Percentiles rank a stretch among this genome's conserved stretches.
Evolutionary conservation across 257 asterid genomes (phyloP).

Genomic region (Solanum sparsipilum): DNA sequence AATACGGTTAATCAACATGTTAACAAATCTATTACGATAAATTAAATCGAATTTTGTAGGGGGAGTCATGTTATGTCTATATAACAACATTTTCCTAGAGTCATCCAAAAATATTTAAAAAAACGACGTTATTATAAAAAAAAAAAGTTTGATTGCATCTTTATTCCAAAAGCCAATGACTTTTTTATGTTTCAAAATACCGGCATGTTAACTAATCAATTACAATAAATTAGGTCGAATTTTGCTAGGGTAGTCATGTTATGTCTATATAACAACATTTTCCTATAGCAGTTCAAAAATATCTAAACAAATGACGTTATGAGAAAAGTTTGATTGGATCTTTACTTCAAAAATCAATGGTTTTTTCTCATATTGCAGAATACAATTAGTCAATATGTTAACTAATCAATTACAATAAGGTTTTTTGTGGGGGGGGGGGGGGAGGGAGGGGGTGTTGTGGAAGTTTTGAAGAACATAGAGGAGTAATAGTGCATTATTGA

Average conservation of each 20-base stretch:
- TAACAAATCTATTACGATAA: neutral
- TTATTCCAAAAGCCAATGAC: neutral
- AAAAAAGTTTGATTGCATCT: neutral
- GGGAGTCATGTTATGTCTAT: neutral
- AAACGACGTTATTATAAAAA: neutral
- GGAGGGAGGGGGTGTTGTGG: too few relatives aligned
- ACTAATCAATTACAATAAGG: neutral
- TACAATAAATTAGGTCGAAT: neutral
- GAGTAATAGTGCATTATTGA: neutral
- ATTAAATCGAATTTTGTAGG: neutral
- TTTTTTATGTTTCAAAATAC: neutral
- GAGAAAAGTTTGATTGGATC: neutral
- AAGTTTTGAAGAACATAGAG: neutral
- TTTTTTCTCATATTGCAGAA: neutral
- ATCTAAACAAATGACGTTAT: neutral
- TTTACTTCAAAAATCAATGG: neutral
- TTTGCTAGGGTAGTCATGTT: neutral
- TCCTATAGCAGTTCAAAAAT: accelerated
- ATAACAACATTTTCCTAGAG: neutral
- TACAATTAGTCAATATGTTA: neutral
- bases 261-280: neutral
- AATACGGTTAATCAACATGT: neutral
- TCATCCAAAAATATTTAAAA: neutral
- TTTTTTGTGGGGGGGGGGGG: too few relatives aligned
- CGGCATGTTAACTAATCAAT: neutral